These are phyloP conservation scores for Tubosaeta sp. DNA, from an alignment of 768 basidiomycete species.

Conservation along the genomic window DNA sequence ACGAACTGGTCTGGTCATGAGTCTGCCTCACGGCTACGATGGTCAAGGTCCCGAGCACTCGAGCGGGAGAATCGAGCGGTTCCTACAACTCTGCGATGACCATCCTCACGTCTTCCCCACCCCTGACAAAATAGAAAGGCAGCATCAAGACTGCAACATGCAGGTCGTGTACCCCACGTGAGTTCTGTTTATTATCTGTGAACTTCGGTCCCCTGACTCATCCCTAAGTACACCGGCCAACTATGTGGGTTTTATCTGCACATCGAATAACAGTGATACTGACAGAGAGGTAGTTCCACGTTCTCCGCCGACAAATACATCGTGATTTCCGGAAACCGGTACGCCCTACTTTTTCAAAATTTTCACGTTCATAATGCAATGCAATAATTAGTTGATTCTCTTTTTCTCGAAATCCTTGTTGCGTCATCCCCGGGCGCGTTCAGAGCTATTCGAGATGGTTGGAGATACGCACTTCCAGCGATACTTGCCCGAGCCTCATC, in stretches of 20 bases:
- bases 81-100: constrained; percentile 97
- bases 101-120: constrained; percentile 90
- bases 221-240: constrained; percentile 82
- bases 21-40: constrained; percentile 92
- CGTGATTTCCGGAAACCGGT: constrained; percentile 98
- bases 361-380: not conserved
- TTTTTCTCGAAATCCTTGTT: constrained; percentile 98
- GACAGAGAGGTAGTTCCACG: constrained; percentile 67
- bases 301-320: constrained; percentile 93
- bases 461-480: constrained; percentile 90
- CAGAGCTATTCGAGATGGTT: constrained; percentile 81
- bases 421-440: constrained; percentile 90
- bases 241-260: constrained; percentile 47
- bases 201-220: constrained; percentile 7
- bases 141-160: constrained; percentile 99
- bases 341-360: constrained; percentile 18
- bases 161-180: constrained; percentile 97
- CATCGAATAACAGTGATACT: constrained; percentile 6
- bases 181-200: constrained; percentile 27
- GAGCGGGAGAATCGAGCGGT: constrained; percentile 90
- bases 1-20: constrained; percentile 85
- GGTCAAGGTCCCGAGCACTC: constrained; percentile 99
- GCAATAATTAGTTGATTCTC: constrained; percentile 59
- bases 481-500: constrained; percentile 82
- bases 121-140: constrained; percentile 83